Conservation (phyloP, 2,329 filamentous ascomycete species). For the Calonectria crousiana region DNA sequence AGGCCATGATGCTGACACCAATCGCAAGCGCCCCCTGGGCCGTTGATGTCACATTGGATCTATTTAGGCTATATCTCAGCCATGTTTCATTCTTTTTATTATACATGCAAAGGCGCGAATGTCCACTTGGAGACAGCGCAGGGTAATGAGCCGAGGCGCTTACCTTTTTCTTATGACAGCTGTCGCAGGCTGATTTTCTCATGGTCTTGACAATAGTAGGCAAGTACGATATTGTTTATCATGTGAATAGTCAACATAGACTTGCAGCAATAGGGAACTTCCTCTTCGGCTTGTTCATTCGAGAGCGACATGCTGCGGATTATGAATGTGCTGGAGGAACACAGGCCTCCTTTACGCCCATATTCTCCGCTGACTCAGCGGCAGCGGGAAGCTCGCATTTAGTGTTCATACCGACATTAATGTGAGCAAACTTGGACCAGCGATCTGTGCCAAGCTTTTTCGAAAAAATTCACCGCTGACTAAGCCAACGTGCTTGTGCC, state of each 20-base stretch:
- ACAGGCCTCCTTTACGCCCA: neutral
- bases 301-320: neutral
- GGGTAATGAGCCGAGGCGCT: neutral
- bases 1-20: conserved; percentile 42
- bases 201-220: neutral
- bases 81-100: neutral
- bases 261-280: neutral
- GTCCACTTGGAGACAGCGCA: neutral
- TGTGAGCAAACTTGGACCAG: neutral
- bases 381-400: neutral
- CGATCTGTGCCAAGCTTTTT: neutral
- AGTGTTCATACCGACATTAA: neutral
- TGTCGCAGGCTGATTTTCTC: neutral
- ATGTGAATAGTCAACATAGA: neutral
- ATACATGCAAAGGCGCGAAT: neutral
- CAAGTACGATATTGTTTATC: neutral
- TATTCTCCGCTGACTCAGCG: conserved; percentile 2
- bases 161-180: neutral
- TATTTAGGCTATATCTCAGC: conserved; percentile 13
- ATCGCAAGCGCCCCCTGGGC: conserved; percentile 28
- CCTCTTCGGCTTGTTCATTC: neutral
- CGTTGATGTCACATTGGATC: conserved; percentile 39
- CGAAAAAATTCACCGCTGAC: neutral
- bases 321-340: neutral
- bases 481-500: neutral